Conservation (phyloP, 345 rosid genomes). For the Pistacia atlantica region DNA sequence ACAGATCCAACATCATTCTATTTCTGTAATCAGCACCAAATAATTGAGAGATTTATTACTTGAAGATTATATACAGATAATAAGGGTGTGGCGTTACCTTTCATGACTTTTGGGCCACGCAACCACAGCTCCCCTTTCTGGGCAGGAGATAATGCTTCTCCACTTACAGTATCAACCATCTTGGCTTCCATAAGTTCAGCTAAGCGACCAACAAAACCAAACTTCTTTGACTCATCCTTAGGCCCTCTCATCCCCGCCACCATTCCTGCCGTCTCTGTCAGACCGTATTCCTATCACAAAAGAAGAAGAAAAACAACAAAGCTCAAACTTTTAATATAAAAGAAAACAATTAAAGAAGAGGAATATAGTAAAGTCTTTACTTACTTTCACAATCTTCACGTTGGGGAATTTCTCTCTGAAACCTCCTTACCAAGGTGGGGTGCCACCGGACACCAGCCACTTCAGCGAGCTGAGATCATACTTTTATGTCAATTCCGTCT, state of each 20-base stretch:
- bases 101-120: constrained; percentile 83
- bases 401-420: constrained; percentile 62
- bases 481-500: constrained; percentile 62
- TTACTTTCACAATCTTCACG: constrained; percentile 63
- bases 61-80: too few relatives aligned
- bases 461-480: constrained; percentile 68
- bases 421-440: constrained; percentile 77
- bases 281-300: constrained; percentile 68
- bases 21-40: too few relatives aligned
- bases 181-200: constrained; percentile 69
- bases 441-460: constrained; percentile 68
- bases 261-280: constrained; percentile 79
- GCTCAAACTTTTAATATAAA: too few relatives aligned
- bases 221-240: constrained; percentile 53
- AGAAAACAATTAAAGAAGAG: too few relatives aligned
- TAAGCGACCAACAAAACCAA: constrained; percentile 72
- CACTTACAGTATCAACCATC: constrained; percentile 70
- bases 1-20: background rate
- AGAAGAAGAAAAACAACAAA: background rate
- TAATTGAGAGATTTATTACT: too few relatives aligned
- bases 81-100: constrained; percentile 38
- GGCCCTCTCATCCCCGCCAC: constrained; percentile 45
- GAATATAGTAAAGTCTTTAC: background rate
- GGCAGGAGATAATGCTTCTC: constrained; percentile 69
- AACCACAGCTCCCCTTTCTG: constrained; percentile 90